Evolutionary conservation across 352 stramenopile species (phyloP).

Genomic region (Peronospora farinosa): DNA sequence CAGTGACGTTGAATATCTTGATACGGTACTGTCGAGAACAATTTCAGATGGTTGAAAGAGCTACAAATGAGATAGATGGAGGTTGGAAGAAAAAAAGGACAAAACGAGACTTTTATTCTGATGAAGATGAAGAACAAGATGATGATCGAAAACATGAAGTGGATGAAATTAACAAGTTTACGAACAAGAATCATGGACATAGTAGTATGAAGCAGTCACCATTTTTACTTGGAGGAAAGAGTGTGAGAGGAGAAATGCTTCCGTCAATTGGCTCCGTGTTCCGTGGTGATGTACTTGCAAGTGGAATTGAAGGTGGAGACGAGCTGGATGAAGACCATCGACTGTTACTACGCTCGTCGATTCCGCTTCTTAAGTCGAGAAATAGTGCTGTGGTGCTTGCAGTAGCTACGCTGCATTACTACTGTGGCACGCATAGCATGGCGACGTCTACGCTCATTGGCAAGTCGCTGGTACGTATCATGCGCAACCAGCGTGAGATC

Average conservation of each 20-base stretch:
- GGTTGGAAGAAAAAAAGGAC: constrained; percentile 71
- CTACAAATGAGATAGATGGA: constrained; percentile 45
- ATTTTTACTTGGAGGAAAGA: constrained; percentile 35
- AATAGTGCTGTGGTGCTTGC: constrained; percentile 96
- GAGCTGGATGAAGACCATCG: constrained; percentile 95
- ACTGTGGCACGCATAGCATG: constrained; percentile 89
- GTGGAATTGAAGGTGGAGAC: constrained; percentile 58
- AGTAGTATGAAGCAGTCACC: constrained; percentile 33
- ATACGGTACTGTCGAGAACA: constrained; percentile 93
- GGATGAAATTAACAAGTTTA: constrained; percentile 12
- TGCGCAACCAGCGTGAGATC: constrained; percentile 95
- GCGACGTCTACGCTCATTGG: constrained; percentile 88
- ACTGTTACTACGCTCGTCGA: constrained; percentile 90
- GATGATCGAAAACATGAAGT: constrained; percentile 45
- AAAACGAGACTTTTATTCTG: constrained; percentile 92
- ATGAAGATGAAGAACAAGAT: constrained; percentile 97
- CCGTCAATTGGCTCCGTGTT: constrained; percentile 75
- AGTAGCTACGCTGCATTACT: constrained; percentile 95
- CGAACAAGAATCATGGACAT: constrained; percentile 20
- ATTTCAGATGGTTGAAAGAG: constrained; percentile 70
- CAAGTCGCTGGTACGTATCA: constrained; percentile 95
- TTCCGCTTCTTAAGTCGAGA: constrained; percentile 94
- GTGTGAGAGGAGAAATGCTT: constrained; percentile 35
- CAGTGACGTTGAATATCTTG: constrained; percentile 91
- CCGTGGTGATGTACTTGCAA: constrained; percentile 57